Conservation (phyloP, 805 yeast species). For the Grigorovia transvaalensis region DNA sequence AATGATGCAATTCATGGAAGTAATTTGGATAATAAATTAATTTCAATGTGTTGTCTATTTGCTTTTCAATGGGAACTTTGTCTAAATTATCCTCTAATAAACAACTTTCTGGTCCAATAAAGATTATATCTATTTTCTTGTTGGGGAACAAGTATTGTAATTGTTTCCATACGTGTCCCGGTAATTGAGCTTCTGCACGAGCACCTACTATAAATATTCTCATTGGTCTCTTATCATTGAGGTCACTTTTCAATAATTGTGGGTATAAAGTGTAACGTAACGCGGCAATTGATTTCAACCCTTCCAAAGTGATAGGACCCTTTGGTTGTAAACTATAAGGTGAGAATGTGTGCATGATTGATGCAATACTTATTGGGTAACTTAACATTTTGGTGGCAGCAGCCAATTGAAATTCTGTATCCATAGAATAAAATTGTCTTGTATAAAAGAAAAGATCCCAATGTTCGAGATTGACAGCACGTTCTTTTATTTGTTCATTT, state of each 20-base stretch:
- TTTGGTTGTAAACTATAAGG: conserved; percentile 75
- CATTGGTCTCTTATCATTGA: conserved; percentile 73
- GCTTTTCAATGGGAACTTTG: conserved; percentile 52
- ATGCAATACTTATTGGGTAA: conserved; percentile 84
- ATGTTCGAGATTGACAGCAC: conserved; percentile 60
- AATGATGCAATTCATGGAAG: conserved; percentile 83
- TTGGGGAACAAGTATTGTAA: conserved; percentile 75
- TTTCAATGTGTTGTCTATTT: conserved; percentile 67
- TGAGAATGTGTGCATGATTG: conserved; percentile 71
- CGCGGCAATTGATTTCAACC: conserved; percentile 89
- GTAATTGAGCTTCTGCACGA: conserved; percentile 86
- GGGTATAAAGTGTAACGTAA: conserved; percentile 85
- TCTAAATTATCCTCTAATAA: conserved; percentile 13
- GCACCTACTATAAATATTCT: conserved; percentile 88
- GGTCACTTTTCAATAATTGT: conserved; percentile 17
- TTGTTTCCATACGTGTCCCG: conserved; percentile 95
- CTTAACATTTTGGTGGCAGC: conserved; percentile 91
- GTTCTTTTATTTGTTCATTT: conserved; percentile 62
- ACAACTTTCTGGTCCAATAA: conserved; percentile 86
- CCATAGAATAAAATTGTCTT: conserved; percentile 90
- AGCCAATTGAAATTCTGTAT: conserved; percentile 91
- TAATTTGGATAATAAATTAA: conserved; percentile 81
- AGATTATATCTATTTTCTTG: conserved; percentile 74
- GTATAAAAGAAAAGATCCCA: conserved; percentile 96
- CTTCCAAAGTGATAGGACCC: conserved; percentile 86